Evolutionary conservation across 2,329 filamentous ascomycete species (phyloP).

Genomic region (Coniella vitis): DNA sequence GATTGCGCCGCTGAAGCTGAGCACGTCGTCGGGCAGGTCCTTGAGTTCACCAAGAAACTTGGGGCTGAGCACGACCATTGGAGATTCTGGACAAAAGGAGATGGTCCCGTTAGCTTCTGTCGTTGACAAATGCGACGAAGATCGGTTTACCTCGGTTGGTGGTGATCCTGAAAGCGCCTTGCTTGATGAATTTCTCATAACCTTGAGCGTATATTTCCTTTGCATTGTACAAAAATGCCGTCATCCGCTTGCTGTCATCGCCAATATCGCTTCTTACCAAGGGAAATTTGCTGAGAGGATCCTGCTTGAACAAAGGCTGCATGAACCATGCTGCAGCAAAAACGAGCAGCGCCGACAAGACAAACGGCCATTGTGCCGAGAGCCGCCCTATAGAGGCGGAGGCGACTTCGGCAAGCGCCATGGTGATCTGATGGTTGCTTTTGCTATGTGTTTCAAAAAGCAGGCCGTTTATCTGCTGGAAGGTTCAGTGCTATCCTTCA

Average conservation of each 20-base stretch:
- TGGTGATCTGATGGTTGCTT: neutral
- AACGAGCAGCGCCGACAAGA: constrained; percentile 5
- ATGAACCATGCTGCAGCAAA: constrained; percentile 10
- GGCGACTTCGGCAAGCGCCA: constrained; percentile 4
- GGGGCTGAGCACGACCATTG: constrained; percentile 7
- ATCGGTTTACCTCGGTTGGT: constrained; percentile 1
- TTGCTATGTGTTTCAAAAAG: no score
- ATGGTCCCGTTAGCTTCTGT: no score
- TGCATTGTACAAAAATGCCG: constrained; percentile 20
- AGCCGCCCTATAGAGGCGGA: neutral
- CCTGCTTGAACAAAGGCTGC: constrained; percentile 7
- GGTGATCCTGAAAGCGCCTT: constrained; percentile 11
- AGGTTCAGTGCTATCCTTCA: no score
- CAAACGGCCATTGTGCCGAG: constrained; percentile 7
- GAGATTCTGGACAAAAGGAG: neutral
- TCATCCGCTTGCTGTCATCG: constrained; percentile 21
- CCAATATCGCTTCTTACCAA: constrained; percentile 22
- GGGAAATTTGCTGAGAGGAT: constrained; percentile 21
- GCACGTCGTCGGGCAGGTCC: constrained; percentile 8
- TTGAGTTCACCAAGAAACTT: constrained; percentile 10
- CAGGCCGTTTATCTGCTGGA: no score
- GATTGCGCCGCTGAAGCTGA: constrained; percentile 9
- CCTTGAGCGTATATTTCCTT: constrained; percentile 23
- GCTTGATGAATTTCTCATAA: constrained; percentile 22
- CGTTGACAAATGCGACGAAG: no score